Evolutionary conservation across 2,329 filamentous ascomycete species (phyloP).

Genomic region (Ophiocordyceps unilateralis): DNA sequence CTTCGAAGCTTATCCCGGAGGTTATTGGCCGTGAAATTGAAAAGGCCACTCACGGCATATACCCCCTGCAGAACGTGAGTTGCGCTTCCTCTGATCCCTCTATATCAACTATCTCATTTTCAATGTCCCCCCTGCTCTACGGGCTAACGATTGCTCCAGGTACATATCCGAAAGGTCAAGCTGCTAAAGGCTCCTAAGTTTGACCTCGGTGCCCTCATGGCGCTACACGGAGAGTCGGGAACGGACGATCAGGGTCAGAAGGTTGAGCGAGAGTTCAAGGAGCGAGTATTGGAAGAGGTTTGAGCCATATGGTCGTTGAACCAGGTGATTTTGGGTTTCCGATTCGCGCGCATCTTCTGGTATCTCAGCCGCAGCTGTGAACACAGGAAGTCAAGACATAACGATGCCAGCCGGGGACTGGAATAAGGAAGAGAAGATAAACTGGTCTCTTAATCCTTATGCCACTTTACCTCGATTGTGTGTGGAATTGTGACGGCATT

Average conservation of each 20-base stretch:
- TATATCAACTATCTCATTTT: slow-evolving; percentile 3
- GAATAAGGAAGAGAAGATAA: background rate
- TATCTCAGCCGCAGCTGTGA: background rate
- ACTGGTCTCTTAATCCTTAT: background rate
- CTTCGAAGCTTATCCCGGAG: slow-evolving; percentile 97
- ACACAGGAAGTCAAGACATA: background rate
- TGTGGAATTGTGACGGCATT: no score
- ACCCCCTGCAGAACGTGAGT: slow-evolving; percentile 95
- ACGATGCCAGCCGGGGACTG: background rate
- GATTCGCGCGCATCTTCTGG: background rate
- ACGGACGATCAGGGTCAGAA: slow-evolving; percentile 96
- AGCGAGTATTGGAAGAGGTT: slow-evolving; percentile 84
- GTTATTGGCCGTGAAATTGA: slow-evolving; percentile 99
- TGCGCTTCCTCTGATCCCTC: background rate
- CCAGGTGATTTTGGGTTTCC: background rate
- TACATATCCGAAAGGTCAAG: slow-evolving; percentile 99
- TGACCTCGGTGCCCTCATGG: slow-evolving; percentile 89
- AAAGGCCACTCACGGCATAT: slow-evolving; percentile 98
- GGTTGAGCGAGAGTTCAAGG: slow-evolving; percentile 99
- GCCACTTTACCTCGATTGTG: background rate
- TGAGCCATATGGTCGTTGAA: slow-evolving; percentile 36
- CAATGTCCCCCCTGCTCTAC: background rate
- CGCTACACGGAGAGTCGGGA: slow-evolving; percentile 91
- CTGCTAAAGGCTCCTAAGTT: slow-evolving; percentile 98
- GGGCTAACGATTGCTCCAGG: slow-evolving; percentile 30